A percentile compares a stretch with the other conserved stretches of the same genome.
phyloP scores from a whole-genome alignment of 2,329 filamentous ascomycete species.

The Fusarium sacchari region DNA sequence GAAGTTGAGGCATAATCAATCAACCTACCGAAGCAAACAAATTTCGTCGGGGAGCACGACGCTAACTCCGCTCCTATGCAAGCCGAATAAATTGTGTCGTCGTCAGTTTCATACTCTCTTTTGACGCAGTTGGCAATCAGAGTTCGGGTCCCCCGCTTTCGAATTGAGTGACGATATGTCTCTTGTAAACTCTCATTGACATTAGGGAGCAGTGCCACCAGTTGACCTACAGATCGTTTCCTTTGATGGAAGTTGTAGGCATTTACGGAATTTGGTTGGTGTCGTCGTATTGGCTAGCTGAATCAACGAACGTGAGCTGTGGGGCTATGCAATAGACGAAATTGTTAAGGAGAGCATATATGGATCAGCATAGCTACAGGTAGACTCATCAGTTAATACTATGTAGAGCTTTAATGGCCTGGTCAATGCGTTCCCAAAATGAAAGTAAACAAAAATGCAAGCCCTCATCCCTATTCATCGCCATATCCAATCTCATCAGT shows the following conservation, averaged over 20 bases:
- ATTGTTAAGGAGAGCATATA: neutral
- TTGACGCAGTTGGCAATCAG: neutral
- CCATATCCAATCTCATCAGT: neutral
- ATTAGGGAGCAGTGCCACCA: neutral
- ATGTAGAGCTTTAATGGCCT: neutral
- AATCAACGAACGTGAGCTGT: neutral
- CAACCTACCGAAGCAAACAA: neutral
- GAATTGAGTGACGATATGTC: neutral
- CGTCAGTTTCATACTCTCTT: neutral
- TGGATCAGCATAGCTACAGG: neutral
- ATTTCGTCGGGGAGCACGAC: slow-evolving; percentile 2
- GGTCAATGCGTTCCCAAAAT: neutral
- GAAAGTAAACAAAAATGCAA: neutral
- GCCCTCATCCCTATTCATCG: neutral
- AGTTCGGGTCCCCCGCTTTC: slow-evolving; percentile 7
- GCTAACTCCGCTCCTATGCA: slow-evolving; percentile 2
- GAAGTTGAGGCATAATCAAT: too few species aligned
- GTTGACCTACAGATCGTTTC: neutral
- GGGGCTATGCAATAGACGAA: neutral
- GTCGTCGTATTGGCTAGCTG: neutral
- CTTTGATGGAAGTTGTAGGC: neutral
- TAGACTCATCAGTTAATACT: too few species aligned
- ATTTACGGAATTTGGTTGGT: neutral
- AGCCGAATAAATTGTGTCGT: neutral
- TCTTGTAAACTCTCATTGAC: neutral